Base-by-base conservation (phyloP, 2,329 filamentous ascomycete species). In the Aureobasidium sp. region DNA sequence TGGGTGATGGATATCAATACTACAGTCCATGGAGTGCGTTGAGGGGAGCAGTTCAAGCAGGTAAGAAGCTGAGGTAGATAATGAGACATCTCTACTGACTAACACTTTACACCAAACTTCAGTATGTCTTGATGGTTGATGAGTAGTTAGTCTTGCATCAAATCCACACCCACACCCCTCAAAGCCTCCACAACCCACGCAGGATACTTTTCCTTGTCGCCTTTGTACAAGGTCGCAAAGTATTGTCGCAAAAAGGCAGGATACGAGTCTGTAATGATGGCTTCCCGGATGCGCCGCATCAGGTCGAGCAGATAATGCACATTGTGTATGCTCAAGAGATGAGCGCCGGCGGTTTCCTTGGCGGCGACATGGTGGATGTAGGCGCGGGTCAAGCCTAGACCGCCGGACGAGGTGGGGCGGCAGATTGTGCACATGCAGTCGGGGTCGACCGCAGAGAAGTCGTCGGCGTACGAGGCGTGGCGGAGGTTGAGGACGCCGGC, bases 321-420 rank as follows among this genome's bases (percentile, higher is more conserved):
- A 71, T 99, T 99, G 75, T 99, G 94, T 71, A 97, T 91, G 0
- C 91, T 96, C 61, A 99, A 78, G 72, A 88, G 70, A 77, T 88
- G 86, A 17, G 95, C 94, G 8, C 93, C 91, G 1, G 90, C 92
- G 0, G 94, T 99, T 79, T 99, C 94, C 77, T 99, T 99, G 31
- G 88, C 88, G 0, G 90, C 87, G 66, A 96, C 86, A 76, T 99
- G 94, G 72, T 97, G 87, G 52, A 97, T 86, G 75, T 91, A 97
- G 3, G 94, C 92, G 66, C 89, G 82, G 3, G 92, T 96, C 67
- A 97, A 84, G 17, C 88, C 90, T 66, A 97, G 77, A 0, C 89
- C 87, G 31, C 88, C 89, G 27, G 71, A 61, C 34, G 88, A 81
- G 5, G 81, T 81, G 49, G 78, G 77, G 58, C 85, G 81, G 73